Base-by-base conservation (phyloP, 2,329 filamentous ascomycete genomes). In the Sporothrix brunneoviolacea region DNA sequence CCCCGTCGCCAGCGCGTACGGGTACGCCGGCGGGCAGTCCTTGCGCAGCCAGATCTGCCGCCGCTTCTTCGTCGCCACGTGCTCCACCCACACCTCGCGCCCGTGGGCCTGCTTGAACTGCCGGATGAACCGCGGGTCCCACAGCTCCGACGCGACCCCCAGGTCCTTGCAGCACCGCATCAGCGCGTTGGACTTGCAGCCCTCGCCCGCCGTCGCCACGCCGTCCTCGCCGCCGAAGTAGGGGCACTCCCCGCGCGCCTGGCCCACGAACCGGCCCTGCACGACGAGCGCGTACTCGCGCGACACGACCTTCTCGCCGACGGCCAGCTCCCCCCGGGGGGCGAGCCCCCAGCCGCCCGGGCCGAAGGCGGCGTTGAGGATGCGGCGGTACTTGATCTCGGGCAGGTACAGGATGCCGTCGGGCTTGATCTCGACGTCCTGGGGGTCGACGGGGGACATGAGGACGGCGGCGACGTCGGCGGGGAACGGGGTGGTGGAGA, bases 111-210 rank as follows among this genome's bases (percentile, higher is more conserved):
- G 82, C 74, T 86, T 86, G 71, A 89, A 98, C 60, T 79, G 80
- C 60, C 87, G 81, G 58, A 97, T 89, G 71, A 86, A 98, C 50
- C 87, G 75, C 32, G 93, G 93, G 70, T 98, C 93, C 93, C 93
- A 98, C 18, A 98, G 78, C 70, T 98, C 93, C 57, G 86, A 91
- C 2, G 89, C 93, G 57, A 98, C 86, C 32, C 93, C 93, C 28
- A 98, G 72, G 67, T 98, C 93, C 73, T 98, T 98, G 75, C 93
- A 97, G 77, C 91, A 97, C 52, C 93, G 87, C 83, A 97, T 94
- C 58, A 98, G 76, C 12, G 93, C 93, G 65, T 98, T 98, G 56
- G 90, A 95, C 70, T 96, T 96, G 77, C 90, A 95, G 48, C 93
- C 93, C 70, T 98, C 93, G 54, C 91, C 91, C 33, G 93, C 91